These are phyloP conservation scores for Pyrus betulifolia DNA, from an alignment of 306 rosid genomes.

Conservation along the genomic window DNA sequence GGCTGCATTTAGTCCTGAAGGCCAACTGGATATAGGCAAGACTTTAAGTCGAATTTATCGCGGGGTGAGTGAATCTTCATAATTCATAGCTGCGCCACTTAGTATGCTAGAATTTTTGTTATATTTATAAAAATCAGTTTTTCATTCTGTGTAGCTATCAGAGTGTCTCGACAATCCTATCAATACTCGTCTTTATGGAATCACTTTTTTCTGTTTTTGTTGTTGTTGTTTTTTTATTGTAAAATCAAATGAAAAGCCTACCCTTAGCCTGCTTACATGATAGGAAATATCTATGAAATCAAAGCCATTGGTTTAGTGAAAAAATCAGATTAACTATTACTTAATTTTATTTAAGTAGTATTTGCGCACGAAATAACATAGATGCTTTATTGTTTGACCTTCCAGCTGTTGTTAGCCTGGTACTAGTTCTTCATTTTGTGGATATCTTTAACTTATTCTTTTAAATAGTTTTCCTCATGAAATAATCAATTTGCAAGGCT, in stretches of 20 bases:
- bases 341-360: neutral
- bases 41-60: conserved; percentile 74
- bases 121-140: conserved; percentile 3
- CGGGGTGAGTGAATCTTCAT: conserved; percentile 57
- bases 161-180: conserved; percentile 5
- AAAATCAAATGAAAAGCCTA: neutral
- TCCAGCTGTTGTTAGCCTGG: neutral
- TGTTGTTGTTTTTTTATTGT: neutral
- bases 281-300: neutral
- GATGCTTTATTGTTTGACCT: neutral
- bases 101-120: neutral
- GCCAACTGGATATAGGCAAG: conserved; percentile 77
- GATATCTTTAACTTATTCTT: neutral
- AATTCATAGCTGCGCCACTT: conserved; percentile 18
- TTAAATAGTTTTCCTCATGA: neutral
- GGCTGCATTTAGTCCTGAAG: conserved; percentile 75
- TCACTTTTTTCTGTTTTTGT: neutral
- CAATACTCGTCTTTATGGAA: neutral
- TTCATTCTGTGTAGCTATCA: neutral
- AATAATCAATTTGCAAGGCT: neutral
- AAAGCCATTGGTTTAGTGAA: neutral
- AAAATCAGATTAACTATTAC: neutral
- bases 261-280: neutral
- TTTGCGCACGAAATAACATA: neutral
- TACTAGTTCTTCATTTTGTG: neutral